phyloP scores from a whole-genome alignment of 1,284 basidiomycete genomes.

The Ganoderma meredithae region DNA sequence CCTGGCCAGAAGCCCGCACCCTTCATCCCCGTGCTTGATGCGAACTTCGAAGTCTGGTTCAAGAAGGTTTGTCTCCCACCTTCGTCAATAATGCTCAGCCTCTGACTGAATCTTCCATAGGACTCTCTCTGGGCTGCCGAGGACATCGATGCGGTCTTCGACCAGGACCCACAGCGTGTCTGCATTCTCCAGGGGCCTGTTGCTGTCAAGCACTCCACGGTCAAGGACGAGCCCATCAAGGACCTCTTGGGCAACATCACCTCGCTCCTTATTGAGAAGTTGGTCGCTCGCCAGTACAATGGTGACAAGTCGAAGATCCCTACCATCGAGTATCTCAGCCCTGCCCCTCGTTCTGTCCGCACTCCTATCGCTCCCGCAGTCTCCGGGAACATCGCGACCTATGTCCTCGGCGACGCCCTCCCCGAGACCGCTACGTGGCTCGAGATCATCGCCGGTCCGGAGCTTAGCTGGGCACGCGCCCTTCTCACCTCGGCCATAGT shows the following conservation, averaged over 20 bases:
- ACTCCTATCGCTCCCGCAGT: constrained; percentile 56
- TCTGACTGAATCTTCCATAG: constrained; percentile 47
- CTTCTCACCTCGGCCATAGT: constrained; percentile 85
- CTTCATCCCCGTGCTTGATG: constrained; percentile 97
- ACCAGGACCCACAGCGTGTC: constrained; percentile 97
- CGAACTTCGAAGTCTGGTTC: constrained; percentile 96
- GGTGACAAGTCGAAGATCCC: constrained; percentile 86
- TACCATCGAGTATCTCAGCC: constrained; percentile 86
- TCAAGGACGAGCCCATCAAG: constrained; percentile 94
- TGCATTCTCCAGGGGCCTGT: constrained; percentile 98
- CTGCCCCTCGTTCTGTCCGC: constrained; percentile 48
- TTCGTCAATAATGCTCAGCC: constrained; percentile 30
- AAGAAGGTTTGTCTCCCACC: constrained; percentile 80
- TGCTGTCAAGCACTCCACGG: constrained; percentile 86
- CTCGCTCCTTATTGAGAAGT: constrained; percentile 76
- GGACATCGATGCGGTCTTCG: constrained; percentile 98
- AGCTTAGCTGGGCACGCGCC: constrained; percentile 89
- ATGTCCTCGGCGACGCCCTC: constrained; percentile 61
- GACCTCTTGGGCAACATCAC: constrained; percentile 93
- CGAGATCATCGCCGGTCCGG: constrained; percentile 81
- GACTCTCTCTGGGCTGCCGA: constrained; percentile 98
- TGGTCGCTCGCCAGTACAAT: constrained; percentile 85
- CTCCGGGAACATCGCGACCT: constrained; percentile 57
- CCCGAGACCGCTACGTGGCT: constrained; percentile 83
- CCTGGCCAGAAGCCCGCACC: constrained; percentile 98